These are phyloP conservation scores for Arctium lappa DNA, from an alignment of 129 eudicot genomes.

Conservation along the genomic window DNA sequence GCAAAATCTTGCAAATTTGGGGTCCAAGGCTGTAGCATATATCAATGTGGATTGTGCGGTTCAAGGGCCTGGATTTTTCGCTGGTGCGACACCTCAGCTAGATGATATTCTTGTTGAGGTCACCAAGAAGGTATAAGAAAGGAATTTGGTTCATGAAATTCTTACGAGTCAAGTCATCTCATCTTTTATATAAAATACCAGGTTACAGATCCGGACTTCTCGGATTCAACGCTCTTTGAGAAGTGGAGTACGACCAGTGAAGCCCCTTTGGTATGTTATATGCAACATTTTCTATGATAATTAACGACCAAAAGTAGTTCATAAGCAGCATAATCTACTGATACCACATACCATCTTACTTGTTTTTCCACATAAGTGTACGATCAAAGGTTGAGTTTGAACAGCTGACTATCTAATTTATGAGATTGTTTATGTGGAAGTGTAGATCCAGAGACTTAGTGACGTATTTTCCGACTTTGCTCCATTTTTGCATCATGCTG, in stretches of 20 bases:
- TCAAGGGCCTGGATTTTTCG: slow-evolving; percentile 89
- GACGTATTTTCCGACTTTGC: slow-evolving; percentile 90
- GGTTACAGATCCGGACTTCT: slow-evolving; percentile 77
- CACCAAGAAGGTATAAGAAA: slow-evolving; percentile 67
- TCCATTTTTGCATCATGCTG: slow-evolving; percentile 95
- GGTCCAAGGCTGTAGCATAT: slow-evolving; percentile 78
- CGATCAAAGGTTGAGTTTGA: not conserved
- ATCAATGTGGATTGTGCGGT: slow-evolving; percentile 96
- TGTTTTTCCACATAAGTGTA: not conserved
- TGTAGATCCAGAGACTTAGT: slow-evolving; percentile 83
- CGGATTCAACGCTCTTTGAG: slow-evolving; percentile 46
- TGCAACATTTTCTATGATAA: slow-evolving; percentile 1
- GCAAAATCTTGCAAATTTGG: slow-evolving; percentile 76
- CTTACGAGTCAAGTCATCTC: too few relatives aligned
- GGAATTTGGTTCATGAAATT: too few relatives aligned
- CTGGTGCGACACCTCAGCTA: slow-evolving; percentile 88
- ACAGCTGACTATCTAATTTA: not conserved
- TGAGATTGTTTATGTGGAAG: slow-evolving; percentile 12
- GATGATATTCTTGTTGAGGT: slow-evolving; percentile 75
- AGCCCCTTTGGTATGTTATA: slow-evolving; percentile 58
- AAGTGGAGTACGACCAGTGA: slow-evolving; percentile 46
- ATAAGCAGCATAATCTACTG: not conserved
- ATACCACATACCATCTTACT: not conserved
- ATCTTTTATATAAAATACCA: slow-evolving; percentile 10
- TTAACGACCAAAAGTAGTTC: slow-evolving; percentile 7